phyloP scores from a whole-genome alignment of 2,329 filamentous ascomycete species.

The Penicillium sp. region DNA sequence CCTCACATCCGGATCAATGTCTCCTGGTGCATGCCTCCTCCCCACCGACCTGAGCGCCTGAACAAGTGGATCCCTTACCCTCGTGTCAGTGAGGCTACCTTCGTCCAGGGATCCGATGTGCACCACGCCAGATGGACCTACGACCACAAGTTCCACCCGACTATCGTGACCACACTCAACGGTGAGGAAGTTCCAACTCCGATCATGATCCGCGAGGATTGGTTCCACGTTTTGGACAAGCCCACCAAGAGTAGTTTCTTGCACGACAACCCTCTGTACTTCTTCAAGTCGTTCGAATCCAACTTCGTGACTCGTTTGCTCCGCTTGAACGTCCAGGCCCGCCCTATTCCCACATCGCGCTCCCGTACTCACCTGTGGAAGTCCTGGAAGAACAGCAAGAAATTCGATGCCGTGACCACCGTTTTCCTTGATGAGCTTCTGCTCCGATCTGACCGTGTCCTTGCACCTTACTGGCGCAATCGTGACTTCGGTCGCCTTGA shows the following conservation, averaged over 20 bases:
- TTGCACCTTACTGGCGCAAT: slow-evolving; percentile 1
- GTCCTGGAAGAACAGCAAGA: slow-evolving; percentile 1
- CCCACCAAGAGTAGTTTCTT: slow-evolving; percentile 3
- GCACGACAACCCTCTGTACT: slow-evolving; percentile 1
- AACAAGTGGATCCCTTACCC: slow-evolving; percentile 5
- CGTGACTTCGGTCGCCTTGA: slow-evolving; percentile 3
- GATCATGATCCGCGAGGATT: slow-evolving; percentile 2
- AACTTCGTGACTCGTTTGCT: not conserved
- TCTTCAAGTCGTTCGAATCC: slow-evolving; percentile 1
- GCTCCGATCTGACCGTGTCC: slow-evolving; percentile 1
- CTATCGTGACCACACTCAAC: not conserved
- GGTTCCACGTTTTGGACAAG: slow-evolving; percentile 3
- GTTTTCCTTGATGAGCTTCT: slow-evolving; percentile 1
- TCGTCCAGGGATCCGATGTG: not conserved
- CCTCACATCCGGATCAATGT: slow-evolving; percentile 2
- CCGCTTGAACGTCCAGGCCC: not conserved
- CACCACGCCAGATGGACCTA: slow-evolving; percentile 1
- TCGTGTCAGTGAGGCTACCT: slow-evolving; percentile 1
- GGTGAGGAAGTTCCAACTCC: not conserved
- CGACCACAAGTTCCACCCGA: slow-evolving; percentile 5
- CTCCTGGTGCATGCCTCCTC: slow-evolving; percentile 2
- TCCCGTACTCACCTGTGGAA: slow-evolving; percentile 1
- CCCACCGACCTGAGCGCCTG: slow-evolving; percentile 1
- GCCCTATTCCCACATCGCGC: not conserved
- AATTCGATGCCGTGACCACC: slow-evolving; percentile 1